Conservation (phyloP, 139 green algal genomes). For the Choricystis sp. region DNA sequence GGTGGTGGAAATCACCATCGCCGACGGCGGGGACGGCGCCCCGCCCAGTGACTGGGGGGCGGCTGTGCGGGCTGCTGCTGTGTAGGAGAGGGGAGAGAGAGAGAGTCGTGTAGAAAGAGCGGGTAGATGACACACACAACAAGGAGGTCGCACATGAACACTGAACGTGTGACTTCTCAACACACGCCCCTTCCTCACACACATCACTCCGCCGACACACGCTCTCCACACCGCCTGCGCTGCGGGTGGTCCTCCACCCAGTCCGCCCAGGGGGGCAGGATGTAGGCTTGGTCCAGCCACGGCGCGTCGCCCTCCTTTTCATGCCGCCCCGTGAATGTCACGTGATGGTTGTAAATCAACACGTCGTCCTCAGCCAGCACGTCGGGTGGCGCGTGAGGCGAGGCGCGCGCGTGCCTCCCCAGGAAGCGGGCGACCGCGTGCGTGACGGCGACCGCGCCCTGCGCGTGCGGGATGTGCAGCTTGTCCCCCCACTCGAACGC, state of each 20-base stretch:
- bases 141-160: background rate
- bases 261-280: background rate
- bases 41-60: background rate
- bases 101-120: background rate
- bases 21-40: background rate
- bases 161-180: background rate
- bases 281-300: background rate
- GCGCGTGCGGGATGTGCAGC: constrained; percentile 6
- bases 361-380: background rate
- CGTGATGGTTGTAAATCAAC: background rate
- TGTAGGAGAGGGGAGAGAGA: background rate
- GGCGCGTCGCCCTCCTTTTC: background rate
- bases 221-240: too few relatives aligned
- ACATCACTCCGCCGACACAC: background rate
- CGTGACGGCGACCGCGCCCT: constrained; percentile 2
- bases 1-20: background rate
- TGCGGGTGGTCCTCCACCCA: too few relatives aligned
- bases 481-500: constrained; percentile 10
- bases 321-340: background rate
- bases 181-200: background rate
- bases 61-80: background rate
- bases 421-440: background rate
- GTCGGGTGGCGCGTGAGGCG: too few relatives aligned
- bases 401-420: too few relatives aligned
- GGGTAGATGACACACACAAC: background rate